Percentiles rank a stretch among this genome's conserved stretches.
Conservation (phyloP, 176 grass and related monocot genomes). For the barley (Hordeum vulgare) region DNA sequence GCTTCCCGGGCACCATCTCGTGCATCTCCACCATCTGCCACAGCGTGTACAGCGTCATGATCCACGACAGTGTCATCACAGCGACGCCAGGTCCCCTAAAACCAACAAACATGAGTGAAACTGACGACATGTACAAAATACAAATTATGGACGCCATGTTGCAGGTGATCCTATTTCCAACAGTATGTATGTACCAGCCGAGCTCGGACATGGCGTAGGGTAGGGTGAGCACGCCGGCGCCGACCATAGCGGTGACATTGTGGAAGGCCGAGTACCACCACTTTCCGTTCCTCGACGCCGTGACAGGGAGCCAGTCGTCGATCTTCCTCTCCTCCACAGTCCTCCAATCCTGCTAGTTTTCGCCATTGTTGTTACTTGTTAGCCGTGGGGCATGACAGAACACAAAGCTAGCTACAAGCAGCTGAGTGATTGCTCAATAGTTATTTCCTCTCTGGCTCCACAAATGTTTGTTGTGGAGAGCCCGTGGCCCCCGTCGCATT, state of each 20-base stretch:
- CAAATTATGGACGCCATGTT: too few relatives aligned
- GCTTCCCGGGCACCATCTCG: slow-evolving; percentile 53
- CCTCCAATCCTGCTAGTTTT: slow-evolving; percentile 4
- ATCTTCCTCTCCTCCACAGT: neutral
- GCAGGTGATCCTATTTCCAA: neutral
- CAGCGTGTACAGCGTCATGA: slow-evolving; percentile 56
- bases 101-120: neutral
- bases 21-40: slow-evolving; percentile 77
- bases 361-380: neutral
- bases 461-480: too few relatives aligned
- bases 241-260: slow-evolving; percentile 68
- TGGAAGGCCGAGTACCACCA: neutral
- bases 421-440: too few relatives aligned
- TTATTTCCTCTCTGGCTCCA: too few relatives aligned
- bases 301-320: neutral
- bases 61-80: slow-evolving; percentile 54
- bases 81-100: slow-evolving; percentile 67
- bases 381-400: neutral
- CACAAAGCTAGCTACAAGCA: too few relatives aligned
- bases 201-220: slow-evolving; percentile 78
- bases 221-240: slow-evolving; percentile 75
- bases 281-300: neutral
- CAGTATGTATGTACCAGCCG: slow-evolving; percentile 51
- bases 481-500: too few relatives aligned
- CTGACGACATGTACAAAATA: neutral